These are phyloP conservation scores for Exidia glandulosa DNA, from an alignment of 768 basidiomycete species.

Conservation along the genomic window DNA sequence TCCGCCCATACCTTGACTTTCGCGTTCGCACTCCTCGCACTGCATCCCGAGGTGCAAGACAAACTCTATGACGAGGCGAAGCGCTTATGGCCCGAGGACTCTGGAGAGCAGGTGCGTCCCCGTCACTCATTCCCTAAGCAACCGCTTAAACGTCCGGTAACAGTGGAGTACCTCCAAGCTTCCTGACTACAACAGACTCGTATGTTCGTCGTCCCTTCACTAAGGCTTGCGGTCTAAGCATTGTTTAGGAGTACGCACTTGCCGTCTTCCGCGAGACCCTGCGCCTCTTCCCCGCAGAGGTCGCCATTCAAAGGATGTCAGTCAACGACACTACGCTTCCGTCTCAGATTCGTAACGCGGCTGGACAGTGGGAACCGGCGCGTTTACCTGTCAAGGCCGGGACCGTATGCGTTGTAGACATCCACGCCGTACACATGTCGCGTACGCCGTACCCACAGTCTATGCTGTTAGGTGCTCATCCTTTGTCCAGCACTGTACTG, in stretches of 20 bases:
- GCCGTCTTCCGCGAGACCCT: constrained; percentile 37
- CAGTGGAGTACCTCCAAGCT: background rate
- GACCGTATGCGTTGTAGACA: constrained; percentile 21
- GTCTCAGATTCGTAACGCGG: too few relatives aligned
- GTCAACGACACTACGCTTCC: too few relatives aligned
- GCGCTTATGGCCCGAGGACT: constrained; percentile 26
- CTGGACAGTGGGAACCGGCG: too few relatives aligned
- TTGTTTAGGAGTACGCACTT: constrained; percentile 34
- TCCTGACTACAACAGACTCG: background rate
- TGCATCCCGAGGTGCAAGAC: constrained; percentile 38
- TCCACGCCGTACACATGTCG: constrained; percentile 33
- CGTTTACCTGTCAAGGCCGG: too few relatives aligned
- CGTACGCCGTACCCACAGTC: constrained; percentile 20
- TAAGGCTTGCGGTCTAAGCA: background rate
- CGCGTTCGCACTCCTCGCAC: constrained; percentile 33
- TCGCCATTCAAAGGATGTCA: too few relatives aligned
- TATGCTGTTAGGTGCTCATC: background rate
- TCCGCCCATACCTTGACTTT: constrained; percentile 35
- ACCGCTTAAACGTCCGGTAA: background rate
- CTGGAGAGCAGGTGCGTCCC: constrained; percentile 18
- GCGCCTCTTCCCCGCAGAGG: constrained; percentile 27
- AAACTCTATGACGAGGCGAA: constrained; percentile 32
- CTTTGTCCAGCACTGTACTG: constrained; percentile 31
- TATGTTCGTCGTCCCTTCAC: background rate
- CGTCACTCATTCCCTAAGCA: background rate